Evolutionary conservation across 371 early-diverging fungal species (phyloP).

Genomic region (Mucor indicus): DNA sequence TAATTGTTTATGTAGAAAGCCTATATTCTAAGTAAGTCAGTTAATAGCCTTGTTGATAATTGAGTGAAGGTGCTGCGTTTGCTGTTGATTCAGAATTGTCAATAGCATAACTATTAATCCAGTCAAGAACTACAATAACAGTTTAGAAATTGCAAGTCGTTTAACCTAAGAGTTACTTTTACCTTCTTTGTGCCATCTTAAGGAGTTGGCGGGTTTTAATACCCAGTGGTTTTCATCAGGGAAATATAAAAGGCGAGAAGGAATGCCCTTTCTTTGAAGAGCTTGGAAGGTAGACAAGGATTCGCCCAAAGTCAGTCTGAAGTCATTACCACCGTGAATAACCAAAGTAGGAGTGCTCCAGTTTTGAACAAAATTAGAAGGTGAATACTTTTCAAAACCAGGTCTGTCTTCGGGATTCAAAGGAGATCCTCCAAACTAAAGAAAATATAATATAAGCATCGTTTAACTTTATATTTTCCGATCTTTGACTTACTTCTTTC

Average conservation of each 20-base stretch:
- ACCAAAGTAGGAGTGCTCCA: slow-evolving; percentile 84
- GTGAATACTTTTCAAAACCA: slow-evolving; percentile 68
- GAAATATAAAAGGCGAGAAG: slow-evolving; percentile 73
- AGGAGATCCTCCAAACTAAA: slow-evolving; percentile 69
- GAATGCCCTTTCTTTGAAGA: slow-evolving; percentile 70
- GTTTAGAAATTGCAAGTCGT: too few relatives aligned
- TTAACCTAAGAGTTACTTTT: too few relatives aligned
- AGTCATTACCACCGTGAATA: slow-evolving; percentile 72
- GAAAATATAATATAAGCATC: too few relatives aligned
- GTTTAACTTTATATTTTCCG: not conserved
- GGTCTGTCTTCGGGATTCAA: slow-evolving; percentile 49
- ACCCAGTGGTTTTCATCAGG: slow-evolving; percentile 84
- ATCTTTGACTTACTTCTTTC: slow-evolving; percentile 49
- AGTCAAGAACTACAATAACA: not conserved
- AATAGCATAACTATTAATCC: slow-evolving; percentile 1
- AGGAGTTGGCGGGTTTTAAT: slow-evolving; percentile 73
- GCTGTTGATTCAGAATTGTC: too few relatives aligned
- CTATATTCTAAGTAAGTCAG: too few relatives aligned
- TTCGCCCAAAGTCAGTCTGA: slow-evolving; percentile 67
- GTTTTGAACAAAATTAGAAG: slow-evolving; percentile 65
- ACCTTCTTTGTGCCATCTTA: slow-evolving; percentile 75
- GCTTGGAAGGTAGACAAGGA: slow-evolving; percentile 80
- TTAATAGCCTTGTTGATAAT: too few relatives aligned
- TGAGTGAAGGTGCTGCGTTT: too few relatives aligned
- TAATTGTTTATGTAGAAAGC: too few relatives aligned